Conservation (phyloP, 306 rosid genomes). For the Lathyrus sativus region DNA sequence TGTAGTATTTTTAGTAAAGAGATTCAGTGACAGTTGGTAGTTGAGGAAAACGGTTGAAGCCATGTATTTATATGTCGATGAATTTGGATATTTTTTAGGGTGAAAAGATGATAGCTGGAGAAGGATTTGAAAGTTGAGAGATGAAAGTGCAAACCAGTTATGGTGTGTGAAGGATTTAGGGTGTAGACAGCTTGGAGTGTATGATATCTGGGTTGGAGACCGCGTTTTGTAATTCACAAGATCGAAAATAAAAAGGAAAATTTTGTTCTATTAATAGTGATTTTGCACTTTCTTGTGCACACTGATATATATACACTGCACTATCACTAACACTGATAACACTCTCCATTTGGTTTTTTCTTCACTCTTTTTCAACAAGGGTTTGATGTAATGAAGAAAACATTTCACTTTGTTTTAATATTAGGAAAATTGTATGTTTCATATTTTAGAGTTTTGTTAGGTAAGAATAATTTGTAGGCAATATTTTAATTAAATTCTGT, state of each 20-base stretch:
- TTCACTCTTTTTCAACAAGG: neutral
- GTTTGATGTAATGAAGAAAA: too few species aligned
- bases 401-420: too few species aligned
- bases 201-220: slow-evolving; percentile 48
- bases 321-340: slow-evolving; percentile 33
- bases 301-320: neutral
- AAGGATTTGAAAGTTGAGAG: slow-evolving; percentile 21
- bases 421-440: too few species aligned
- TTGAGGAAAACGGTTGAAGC: slow-evolving; percentile 39
- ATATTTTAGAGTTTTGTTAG: too few species aligned
- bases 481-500: too few species aligned
- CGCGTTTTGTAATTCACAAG: slow-evolving; percentile 27
- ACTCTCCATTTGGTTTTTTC: slow-evolving; percentile 17
- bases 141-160: slow-evolving; percentile 54
- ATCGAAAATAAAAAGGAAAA: neutral
- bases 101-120: slow-evolving; percentile 3
- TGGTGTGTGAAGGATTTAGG: slow-evolving; percentile 42
- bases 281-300: slow-evolving; percentile 34
- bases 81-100: neutral
- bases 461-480: too few species aligned
- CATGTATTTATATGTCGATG: slow-evolving; percentile 31
- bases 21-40: slow-evolving; percentile 40
- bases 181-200: slow-evolving; percentile 47
- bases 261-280: slow-evolving; percentile 29
- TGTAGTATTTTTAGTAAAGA: neutral